Percentiles rank a stretch among this genome's conserved stretches.
These are phyloP conservation scores for Chlamydomonas incerta DNA, from an alignment of 139 green algal species.

Conservation along the genomic window DNA sequence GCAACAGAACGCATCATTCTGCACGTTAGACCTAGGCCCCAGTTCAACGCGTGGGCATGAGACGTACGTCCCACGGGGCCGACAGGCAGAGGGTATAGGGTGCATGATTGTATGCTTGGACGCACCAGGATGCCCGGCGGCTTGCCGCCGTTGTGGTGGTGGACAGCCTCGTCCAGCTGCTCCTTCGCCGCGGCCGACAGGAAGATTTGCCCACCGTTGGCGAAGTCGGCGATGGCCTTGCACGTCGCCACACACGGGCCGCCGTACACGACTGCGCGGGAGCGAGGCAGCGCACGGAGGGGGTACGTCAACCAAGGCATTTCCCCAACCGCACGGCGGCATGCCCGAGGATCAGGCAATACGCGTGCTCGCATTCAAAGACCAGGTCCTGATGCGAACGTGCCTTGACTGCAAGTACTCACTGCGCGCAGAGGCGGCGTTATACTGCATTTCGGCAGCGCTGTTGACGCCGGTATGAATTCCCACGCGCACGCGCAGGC, in stretches of 20 bases:
- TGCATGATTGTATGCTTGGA: too few species aligned
- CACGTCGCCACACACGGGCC: conserved; percentile 3
- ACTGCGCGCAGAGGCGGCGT: background rate
- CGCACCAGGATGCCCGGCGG: background rate
- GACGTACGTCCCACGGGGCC: too few species aligned
- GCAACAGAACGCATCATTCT: too few species aligned
- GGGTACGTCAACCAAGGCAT: too few species aligned
- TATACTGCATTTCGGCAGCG: conserved; percentile 32
- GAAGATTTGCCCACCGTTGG: conserved; percentile 1
- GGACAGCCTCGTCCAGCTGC: background rate
- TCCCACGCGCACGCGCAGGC: conserved; percentile 32
- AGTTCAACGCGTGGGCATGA: too few species aligned
- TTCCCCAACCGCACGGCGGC: too few species aligned
- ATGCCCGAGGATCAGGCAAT: too few species aligned
- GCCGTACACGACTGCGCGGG: conserved; percentile 12
- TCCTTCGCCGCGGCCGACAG: background rate
- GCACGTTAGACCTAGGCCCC: too few species aligned
- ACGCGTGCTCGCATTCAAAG: too few species aligned
- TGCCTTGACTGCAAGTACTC: too few species aligned
- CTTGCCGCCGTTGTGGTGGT: conserved; percentile 20
- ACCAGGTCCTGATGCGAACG: too few species aligned
- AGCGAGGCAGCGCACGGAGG: too few species aligned
- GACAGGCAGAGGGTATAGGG: background rate
- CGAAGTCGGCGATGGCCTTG: conserved; percentile 34
- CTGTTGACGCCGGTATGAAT: conserved; percentile 26